Conservation (phyloP, 2,329 filamentous ascomycete species). For the Colletotrichum lupini region DNA sequence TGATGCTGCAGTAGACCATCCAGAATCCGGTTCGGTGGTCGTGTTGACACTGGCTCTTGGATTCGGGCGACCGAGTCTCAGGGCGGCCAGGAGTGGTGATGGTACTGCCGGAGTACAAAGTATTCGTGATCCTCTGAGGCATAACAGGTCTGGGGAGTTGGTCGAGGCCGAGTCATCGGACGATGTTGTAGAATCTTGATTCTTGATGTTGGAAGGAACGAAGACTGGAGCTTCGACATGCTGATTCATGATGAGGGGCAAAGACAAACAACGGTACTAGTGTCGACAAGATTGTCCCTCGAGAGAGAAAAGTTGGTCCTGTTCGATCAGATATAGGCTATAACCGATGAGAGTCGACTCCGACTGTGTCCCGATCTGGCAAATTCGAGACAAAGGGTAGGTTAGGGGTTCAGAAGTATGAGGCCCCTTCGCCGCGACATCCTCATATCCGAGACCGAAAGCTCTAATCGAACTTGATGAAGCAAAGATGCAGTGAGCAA, state of each 20-base stretch:
- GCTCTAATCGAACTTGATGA: neutral
- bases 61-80: neutral
- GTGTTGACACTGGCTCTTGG: neutral
- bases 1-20: conserved; percentile 43
- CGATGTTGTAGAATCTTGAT: neutral
- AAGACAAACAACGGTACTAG: neutral
- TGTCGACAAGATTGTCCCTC: neutral
- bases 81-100: neutral
- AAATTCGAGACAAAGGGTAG: neutral
- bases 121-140: neutral
- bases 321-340: conserved; percentile 4
- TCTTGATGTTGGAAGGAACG: neutral
- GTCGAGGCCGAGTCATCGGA: neutral
- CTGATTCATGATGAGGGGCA: conserved; percentile 2
- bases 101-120: neutral
- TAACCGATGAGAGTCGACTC: neutral
- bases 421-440: neutral
- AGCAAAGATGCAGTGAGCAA: neutral
- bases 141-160: neutral
- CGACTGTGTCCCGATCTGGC: neutral
- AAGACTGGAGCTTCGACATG: conserved; percentile 18
- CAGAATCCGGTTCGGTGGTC: conserved; percentile 14
- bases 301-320: neutral
- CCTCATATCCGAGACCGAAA: neutral
- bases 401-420: neutral